These are phyloP conservation scores for Zopfia rhizophila DNA, from an alignment of 2,329 filamentous ascomycete genomes.

Conservation along the genomic window DNA sequence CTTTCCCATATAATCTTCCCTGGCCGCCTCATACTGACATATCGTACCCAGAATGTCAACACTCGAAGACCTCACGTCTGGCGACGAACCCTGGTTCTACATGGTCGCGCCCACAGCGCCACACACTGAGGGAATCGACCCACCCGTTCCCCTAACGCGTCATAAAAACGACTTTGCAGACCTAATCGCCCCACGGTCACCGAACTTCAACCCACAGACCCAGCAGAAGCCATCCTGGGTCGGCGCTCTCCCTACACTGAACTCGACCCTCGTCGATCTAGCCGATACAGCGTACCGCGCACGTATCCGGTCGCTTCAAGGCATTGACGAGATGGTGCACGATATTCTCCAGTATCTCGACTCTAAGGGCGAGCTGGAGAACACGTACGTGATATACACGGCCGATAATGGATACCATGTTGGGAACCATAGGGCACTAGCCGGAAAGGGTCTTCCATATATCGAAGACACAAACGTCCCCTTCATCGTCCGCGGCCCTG, in stretches of 20 bases:
- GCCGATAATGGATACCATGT: conserved; percentile 44
- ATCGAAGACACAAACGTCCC: conserved; percentile 46
- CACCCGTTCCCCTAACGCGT: conserved; percentile 22
- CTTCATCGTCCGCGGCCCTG: conserved; percentile 41
- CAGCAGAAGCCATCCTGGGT: conserved; percentile 63
- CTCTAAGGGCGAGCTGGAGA: conserved; percentile 32
- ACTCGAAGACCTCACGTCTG: conserved; percentile 24
- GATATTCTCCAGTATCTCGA: conserved; percentile 42
- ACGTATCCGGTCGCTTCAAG: conserved; percentile 34
- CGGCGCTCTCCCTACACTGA: conserved; percentile 55
- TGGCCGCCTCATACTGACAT: conserved; percentile 68
- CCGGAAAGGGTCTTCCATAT: conserved; percentile 40
- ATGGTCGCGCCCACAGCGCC: conserved; percentile 30
- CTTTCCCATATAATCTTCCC: too few relatives aligned
- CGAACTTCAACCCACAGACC: conserved; percentile 76
- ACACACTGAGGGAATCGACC: conserved; percentile 22
- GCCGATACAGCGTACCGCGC: conserved; percentile 27
- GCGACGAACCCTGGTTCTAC: conserved; percentile 31
- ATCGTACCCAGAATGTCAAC: conserved; percentile 71
- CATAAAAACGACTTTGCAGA: conserved; percentile 26
- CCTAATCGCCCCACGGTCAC: conserved; percentile 66
- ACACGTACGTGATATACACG: conserved; percentile 41
- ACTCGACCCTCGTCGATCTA: conserved; percentile 59
- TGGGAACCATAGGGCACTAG: conserved; percentile 35
- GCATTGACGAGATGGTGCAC: conserved; percentile 48